Evolutionary conservation across 2,329 filamentous ascomycete genomes (phyloP).

Genomic region (Trichoderma atroviride): DNA sequence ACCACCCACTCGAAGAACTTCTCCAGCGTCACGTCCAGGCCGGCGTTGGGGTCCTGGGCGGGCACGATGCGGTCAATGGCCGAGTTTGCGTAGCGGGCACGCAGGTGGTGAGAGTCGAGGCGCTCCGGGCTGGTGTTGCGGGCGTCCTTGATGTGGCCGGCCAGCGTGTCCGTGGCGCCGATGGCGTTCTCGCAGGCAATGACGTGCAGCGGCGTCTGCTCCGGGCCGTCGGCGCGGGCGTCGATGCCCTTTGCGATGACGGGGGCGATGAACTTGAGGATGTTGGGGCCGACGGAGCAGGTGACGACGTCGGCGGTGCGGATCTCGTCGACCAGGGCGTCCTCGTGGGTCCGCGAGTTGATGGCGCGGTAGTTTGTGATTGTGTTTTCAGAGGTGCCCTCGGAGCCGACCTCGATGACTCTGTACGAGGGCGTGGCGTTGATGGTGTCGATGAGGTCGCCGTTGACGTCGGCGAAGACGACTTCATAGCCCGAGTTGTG

Average conservation of each 20-base stretch:
- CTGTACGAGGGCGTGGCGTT: conserved; percentile 78
- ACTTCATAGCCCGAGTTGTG: conserved; percentile 96
- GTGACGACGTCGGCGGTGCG: conserved; percentile 87
- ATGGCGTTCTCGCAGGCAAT: conserved; percentile 99
- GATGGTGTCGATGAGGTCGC: conserved; percentile 76
- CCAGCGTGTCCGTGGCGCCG: conserved; percentile 86
- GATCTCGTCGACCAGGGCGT: conserved; percentile 81
- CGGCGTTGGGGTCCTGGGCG: conserved; percentile 76
- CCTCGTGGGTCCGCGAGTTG: conserved; percentile 87
- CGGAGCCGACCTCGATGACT: conserved; percentile 87
- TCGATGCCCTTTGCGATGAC: conserved; percentile 94
- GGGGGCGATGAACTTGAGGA: conserved; percentile 94
- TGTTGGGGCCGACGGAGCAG: conserved; percentile 93
- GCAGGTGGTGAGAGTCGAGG: conserved; percentile 67
- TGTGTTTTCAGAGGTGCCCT: conserved; percentile 76
- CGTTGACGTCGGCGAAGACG: conserved; percentile 93
- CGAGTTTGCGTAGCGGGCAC: conserved; percentile 92
- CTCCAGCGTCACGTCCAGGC: conserved; percentile 92
- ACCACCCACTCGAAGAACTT: conserved; percentile 99
- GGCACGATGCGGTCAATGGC: conserved; percentile 98
- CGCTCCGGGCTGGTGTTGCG: conserved; percentile 70
- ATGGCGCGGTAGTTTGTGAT: conserved; percentile 97
- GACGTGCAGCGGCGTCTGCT: conserved; percentile 72
- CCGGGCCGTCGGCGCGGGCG: conserved; percentile 60
- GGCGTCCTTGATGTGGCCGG: conserved; percentile 74